Evolutionary conservation across 345 rosid genomes (phyloP).

Genomic region (Dimocarpus longan): DNA sequence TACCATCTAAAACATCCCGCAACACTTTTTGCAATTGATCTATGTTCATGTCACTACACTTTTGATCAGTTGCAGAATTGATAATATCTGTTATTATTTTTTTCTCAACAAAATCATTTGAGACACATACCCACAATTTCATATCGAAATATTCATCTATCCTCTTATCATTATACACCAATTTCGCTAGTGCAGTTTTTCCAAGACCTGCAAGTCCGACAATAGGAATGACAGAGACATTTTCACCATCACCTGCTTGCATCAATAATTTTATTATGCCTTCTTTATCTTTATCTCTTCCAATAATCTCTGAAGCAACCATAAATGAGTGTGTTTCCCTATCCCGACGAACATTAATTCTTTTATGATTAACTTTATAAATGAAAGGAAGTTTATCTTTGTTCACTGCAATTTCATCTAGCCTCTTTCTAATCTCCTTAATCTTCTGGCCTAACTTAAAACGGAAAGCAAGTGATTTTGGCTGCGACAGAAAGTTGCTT

Average conservation of each 20-base stretch:
- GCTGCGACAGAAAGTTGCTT: background rate
- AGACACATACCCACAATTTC: slow-evolving; percentile 24
- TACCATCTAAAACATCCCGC: background rate
- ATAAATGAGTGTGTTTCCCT: slow-evolving; percentile 23
- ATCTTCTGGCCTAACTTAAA: background rate
- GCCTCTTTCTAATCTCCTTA: slow-evolving; percentile 7
- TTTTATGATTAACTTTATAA: background rate
- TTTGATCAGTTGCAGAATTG: background rate
- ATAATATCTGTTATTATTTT: background rate
- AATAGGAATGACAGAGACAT: slow-evolving; percentile 15
- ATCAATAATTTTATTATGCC: slow-evolving; percentile 15
- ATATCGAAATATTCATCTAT: slow-evolving; percentile 13
- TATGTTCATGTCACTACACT: background rate
- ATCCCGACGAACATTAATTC: background rate
- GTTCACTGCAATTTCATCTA: background rate
- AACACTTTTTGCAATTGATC: slow-evolving; percentile 19
- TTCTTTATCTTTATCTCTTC: slow-evolving; percentile 24
- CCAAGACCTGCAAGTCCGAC: slow-evolving; percentile 23
- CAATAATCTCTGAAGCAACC: slow-evolving; percentile 14
- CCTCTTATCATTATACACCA: slow-evolving; percentile 26
- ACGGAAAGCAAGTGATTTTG: slow-evolving; percentile 8
- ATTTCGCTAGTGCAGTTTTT: slow-evolving; percentile 29
- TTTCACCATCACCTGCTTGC: background rate
- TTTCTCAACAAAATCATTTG: background rate
- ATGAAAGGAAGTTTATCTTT: background rate